These are phyloP conservation scores for Aristolochia californica DNA, from an alignment of 164 flowering plant genomes.

Conservation along the genomic window DNA sequence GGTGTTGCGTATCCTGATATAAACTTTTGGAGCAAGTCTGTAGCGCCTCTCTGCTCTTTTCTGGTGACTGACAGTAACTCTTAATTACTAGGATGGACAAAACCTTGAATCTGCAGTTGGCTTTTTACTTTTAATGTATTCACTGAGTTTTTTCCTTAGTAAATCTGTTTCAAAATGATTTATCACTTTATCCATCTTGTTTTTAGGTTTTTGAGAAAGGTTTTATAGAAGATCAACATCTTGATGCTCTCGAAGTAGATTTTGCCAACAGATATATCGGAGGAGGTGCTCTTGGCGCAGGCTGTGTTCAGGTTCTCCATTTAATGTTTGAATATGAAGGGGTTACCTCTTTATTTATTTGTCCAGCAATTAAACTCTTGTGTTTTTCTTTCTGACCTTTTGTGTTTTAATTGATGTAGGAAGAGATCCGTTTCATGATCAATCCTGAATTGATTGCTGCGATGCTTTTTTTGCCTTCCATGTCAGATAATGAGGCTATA, in stretches of 20 bases:
- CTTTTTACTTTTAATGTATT: too few species aligned
- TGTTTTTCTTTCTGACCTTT: not conserved
- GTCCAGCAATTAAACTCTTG: not conserved
- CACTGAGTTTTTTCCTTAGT: not conserved
- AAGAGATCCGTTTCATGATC: conserved; percentile 97
- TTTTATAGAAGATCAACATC: conserved; percentile 61
- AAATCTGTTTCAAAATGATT: not conserved
- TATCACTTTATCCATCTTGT: not conserved
- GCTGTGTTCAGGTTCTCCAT: conserved; percentile 76
- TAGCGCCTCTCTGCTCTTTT: conserved; percentile 43
- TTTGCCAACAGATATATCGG: conserved; percentile 91
- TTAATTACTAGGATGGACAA: too few species aligned
- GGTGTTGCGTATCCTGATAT: conserved; percentile 38
- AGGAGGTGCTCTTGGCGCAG: conserved; percentile 79
- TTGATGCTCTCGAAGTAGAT: conserved; percentile 80
- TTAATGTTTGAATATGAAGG: not conserved
- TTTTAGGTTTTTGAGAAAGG: conserved; percentile 52
- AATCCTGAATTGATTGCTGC: conserved; percentile 83
- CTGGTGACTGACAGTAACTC: conserved; percentile 34
- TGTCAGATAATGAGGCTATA: conserved; percentile 88
- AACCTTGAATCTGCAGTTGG: too few species aligned
- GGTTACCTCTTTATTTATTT: not conserved
- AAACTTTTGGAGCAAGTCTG: conserved; percentile 64
- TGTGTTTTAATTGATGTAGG: conserved; percentile 31
- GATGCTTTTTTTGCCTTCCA: conserved; percentile 80